Evolutionary conservation across 371 early-diverging fungal species (phyloP), one percentile per base, ranked within the genome.

Genomic region (Mortierella sp.): DNA sequence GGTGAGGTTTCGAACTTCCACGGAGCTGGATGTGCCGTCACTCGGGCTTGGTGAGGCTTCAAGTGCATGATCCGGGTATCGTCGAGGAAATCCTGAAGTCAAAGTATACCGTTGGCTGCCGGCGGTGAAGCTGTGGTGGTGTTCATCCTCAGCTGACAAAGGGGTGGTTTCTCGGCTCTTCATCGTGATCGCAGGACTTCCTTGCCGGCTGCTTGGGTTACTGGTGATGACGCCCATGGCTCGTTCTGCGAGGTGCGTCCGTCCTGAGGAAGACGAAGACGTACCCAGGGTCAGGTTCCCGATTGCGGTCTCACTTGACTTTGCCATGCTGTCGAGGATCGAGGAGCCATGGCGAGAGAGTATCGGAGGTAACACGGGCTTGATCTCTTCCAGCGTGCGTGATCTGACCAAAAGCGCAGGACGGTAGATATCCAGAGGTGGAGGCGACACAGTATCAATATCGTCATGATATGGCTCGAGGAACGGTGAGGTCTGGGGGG

Each of bases 171-270:
- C 86, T 1, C 74, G 31, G 76, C 73, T 74, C 48, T 14, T 74
- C 64, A 51, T 71, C 26, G 48, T 6, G 19, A 74, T 71, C 0
- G 71, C 73, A 2, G 86, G 86, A 26, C 86, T 85, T 16, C 74
- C 69, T 55, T 85, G 82, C 4, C 86, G 86, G 26, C 82, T 82
- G 26, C 31, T 64, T 14, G 80, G 75, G 9, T 64, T 72, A 19
- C 76, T 77, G 11, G 86, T 86, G 21, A 82, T 79, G 31, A 82
- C 80, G 6, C 86, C 86, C 86, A 86, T 82, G 51, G 82, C 73
- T 1, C 86, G 79, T 44, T 82, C 86, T 6, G 76, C 34, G 46
- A 74, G 72, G 11, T 57, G 2, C 40, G 69, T 53, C 40, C 80
- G 61, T 16, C 43, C 70, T 26, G 73, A 28, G 5, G 80, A 34